Evolutionary conservation across 2,329 filamentous ascomycete genomes (phyloP).

Genomic region (Trichoderma atroviride): DNA sequence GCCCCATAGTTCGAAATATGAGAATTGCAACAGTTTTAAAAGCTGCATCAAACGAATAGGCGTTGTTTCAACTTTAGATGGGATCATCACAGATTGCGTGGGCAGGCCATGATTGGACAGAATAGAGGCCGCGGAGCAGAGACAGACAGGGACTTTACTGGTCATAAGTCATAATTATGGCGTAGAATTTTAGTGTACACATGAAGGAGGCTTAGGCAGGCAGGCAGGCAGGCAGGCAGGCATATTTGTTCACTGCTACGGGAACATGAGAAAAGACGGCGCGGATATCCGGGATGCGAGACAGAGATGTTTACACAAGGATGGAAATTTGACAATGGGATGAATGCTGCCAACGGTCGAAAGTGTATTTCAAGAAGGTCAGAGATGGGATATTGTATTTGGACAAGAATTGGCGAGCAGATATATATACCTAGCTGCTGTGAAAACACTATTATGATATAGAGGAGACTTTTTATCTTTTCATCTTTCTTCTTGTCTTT

Average conservation of each 20-base stretch:
- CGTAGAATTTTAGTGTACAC: slow-evolving; percentile 15
- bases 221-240: slow-evolving; percentile 5
- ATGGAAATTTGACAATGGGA: background rate
- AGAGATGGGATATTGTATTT: background rate
- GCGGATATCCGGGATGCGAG: slow-evolving; percentile 15
- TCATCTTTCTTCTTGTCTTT: too few species aligned
- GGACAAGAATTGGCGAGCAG: background rate
- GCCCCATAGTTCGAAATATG: background rate
- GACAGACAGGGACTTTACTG: background rate
- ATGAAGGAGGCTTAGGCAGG: slow-evolving; percentile 21
- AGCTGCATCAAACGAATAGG: background rate
- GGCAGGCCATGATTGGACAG: slow-evolving; percentile 5
- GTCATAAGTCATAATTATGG: slow-evolving; percentile 1
- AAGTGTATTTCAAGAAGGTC: background rate
- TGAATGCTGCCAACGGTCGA: background rate
- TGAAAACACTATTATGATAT: background rate
- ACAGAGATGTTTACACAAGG: background rate
- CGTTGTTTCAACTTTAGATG: background rate
- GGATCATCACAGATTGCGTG: background rate
- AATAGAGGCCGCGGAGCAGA: background rate
- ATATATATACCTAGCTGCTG: background rate
- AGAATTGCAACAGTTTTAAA: background rate
- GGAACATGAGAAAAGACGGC: slow-evolving; percentile 7
- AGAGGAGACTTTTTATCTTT: background rate
- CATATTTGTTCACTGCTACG: slow-evolving; percentile 14